phyloP scores from a whole-genome alignment of 2,329 filamentous ascomycete species.

The Nakataea oryzae region DNA sequence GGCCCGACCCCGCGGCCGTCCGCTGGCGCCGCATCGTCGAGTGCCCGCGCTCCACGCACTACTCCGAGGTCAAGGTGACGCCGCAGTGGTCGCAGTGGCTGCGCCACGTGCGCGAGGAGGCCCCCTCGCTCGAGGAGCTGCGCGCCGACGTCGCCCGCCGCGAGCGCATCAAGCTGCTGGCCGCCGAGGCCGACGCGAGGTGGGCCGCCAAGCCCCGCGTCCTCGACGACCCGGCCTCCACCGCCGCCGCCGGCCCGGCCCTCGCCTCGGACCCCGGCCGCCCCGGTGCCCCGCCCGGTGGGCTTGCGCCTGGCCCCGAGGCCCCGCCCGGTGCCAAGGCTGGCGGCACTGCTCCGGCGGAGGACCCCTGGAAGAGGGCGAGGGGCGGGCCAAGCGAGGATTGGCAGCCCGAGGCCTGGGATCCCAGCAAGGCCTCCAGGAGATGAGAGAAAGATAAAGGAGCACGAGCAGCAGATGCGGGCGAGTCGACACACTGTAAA shows the following conservation, averaged over 20 bases:
- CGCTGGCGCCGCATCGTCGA: constrained; percentile 53
- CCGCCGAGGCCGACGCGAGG: constrained; percentile 50
- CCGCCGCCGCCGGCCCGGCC: not conserved
- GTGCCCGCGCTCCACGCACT: constrained; percentile 43
- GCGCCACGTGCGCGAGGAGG: constrained; percentile 42
- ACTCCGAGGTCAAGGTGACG: constrained; percentile 43
- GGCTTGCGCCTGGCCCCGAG: not conserved
- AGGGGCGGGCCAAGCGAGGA: constrained; percentile 46
- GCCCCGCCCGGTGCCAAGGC: not conserved
- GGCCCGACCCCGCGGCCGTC: constrained; percentile 12
- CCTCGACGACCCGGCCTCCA: constrained; percentile 23
- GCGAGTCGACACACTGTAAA: not conserved
- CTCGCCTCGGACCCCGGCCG: not conserved
- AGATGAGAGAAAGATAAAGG: constrained; percentile 14
- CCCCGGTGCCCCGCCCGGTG: too few relatives aligned
- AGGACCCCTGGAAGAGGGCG: constrained; percentile 49
- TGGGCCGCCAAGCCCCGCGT: constrained; percentile 51
- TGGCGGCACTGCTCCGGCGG: not conserved
- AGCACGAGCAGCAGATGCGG: not conserved
- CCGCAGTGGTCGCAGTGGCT: constrained; percentile 63
- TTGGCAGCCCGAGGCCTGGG: constrained; percentile 61
- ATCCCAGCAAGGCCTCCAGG: constrained; percentile 18
- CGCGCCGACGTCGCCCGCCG: constrained; percentile 39
- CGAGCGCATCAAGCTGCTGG: constrained; percentile 42
- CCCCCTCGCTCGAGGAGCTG: constrained; percentile 50